These are phyloP conservation scores for Phialemoniopsis sp. DNA, from an alignment of 2,329 filamentous ascomycete genomes.

Conservation along the genomic window DNA sequence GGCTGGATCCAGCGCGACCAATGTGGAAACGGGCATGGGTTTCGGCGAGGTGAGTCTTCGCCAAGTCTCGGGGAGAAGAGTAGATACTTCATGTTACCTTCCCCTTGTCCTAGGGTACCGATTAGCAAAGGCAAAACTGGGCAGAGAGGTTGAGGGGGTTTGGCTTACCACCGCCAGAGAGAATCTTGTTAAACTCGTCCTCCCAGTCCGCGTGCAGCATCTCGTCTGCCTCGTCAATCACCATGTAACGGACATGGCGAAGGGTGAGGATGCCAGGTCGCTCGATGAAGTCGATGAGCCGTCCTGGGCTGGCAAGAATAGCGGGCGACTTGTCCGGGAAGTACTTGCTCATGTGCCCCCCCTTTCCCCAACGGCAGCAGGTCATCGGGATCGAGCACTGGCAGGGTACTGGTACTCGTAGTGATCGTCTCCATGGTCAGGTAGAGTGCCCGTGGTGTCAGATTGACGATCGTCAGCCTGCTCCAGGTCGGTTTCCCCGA, in stretches of 20 bases:
- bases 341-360: no score
- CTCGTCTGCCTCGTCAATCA: conserved; percentile 95
- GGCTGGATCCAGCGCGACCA: conserved; percentile 79
- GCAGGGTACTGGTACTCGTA: no score
- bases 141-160: conserved; percentile 2
- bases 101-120: conserved; percentile 60
- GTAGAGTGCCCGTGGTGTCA: no score
- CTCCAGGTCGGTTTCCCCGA: no score
- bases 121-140: conserved; percentile 12
- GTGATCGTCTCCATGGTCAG: no score
- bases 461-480: no score
- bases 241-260: conserved; percentile 70
- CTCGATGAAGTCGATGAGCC: conserved; percentile 79
- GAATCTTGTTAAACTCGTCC: conserved; percentile 68
- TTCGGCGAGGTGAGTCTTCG: conserved; percentile 68
- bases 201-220: conserved; percentile 80
- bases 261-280: conserved; percentile 66
- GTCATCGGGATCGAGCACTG: conserved; percentile 45
- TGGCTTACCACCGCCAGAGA: conserved; percentile 73
- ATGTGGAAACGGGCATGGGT: conserved; percentile 79
- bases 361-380: no score
- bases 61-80: conserved; percentile 87
- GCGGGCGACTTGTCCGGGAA: no score
- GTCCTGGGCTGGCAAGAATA: conserved; percentile 79
- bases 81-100: conserved; percentile 64